Evolutionary conservation across 139 green algal genomes (phyloP).

Genomic region (Monoraphidium neglectum): DNA sequence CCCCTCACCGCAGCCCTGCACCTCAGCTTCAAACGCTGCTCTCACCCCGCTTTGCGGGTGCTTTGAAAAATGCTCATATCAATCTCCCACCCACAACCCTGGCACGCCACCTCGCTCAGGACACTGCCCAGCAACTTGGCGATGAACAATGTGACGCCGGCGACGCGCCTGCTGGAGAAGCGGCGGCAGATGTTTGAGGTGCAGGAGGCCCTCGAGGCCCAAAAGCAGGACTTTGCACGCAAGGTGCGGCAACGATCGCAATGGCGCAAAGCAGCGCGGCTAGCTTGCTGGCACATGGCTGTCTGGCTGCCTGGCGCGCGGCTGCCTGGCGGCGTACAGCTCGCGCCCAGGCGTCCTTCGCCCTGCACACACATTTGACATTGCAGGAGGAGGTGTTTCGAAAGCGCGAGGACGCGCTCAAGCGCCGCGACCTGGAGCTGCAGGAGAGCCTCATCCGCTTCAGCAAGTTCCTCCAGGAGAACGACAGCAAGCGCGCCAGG

Average conservation of each 20-base stretch:
- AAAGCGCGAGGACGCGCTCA: conserved; percentile 80
- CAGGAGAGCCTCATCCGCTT: conserved; percentile 92
- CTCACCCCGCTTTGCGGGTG: too few species aligned
- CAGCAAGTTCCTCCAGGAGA: conserved; percentile 91
- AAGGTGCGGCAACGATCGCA: conserved; percentile 39
- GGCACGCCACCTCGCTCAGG: too few species aligned
- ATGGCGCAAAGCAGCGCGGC: too few species aligned
- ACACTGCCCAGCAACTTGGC: conserved; percentile 43
- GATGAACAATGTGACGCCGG: conserved; percentile 86
- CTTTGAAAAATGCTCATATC: too few species aligned
- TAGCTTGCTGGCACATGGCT: background rate
- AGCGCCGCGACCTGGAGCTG: conserved; percentile 90
- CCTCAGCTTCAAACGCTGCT: too few species aligned
- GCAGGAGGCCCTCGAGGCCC: conserved; percentile 85
- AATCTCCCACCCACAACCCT: too few species aligned
- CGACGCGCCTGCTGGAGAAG: conserved; percentile 91
- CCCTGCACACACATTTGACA: background rate
- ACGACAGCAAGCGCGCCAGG: conserved; percentile 83
- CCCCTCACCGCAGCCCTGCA: too few species aligned
- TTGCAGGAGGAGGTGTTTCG: conserved; percentile 86
- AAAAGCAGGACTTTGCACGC: conserved; percentile 81
- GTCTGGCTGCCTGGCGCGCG: too few species aligned
- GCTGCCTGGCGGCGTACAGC: too few species aligned
- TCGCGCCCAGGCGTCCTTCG: too few species aligned
- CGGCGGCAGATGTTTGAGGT: conserved; percentile 94